Base-by-base conservation (phyloP, 495 filamentous ascomycete genomes). In the Barbatosphaeria neglecta region DNA sequence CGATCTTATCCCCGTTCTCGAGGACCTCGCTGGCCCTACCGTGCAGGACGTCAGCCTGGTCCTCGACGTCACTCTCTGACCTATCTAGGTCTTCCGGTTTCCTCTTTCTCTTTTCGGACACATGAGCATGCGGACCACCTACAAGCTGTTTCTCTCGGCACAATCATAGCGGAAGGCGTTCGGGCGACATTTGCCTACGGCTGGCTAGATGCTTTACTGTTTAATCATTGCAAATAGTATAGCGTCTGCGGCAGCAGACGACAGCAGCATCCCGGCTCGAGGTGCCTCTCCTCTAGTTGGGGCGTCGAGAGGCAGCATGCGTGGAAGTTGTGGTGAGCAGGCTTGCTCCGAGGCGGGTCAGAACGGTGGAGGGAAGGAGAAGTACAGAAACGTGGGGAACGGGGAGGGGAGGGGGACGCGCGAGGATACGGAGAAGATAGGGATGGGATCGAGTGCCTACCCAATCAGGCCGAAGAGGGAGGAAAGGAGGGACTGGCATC, bases 31-130 rank as follows among this genome's bases (percentile, higher is more conserved):
- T 45, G 80, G 83, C 50, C 55, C 76, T 28, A 84, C 87, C 58
- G 93, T 97, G 46, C 76, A 81, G 68, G 92, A 99, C 68, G 93
- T 99, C 65, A 97, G 90, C 72, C 71, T 97, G 55, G 92, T 99
- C 57, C 81, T 97, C 52, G 92, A 99, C 73, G 90, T 96, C 66
- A 81, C 85, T 60, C 78, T 98, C 66, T 98, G 71, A 78, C 58
- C 37, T 9, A 51, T 50, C 47, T 59, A 48, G 46, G 52, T 50
- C 46, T 54, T 60, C 61, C 54, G 55, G 56, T 67, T 68, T 59
- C 25, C 53, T 60, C 53, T 48, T 51, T 58, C 47, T 57, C 50
- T 28, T 50, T 61, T 55, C 44, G 37, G n/a, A 39, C 38, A 42
- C 27, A 47, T 33, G 28, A 47, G 46, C 31, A 35, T 35, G 31